These are phyloP conservation scores for Sporisorium graminicola DNA, from an alignment of 1,284 basidiomycete genomes.

Conservation along the genomic window DNA sequence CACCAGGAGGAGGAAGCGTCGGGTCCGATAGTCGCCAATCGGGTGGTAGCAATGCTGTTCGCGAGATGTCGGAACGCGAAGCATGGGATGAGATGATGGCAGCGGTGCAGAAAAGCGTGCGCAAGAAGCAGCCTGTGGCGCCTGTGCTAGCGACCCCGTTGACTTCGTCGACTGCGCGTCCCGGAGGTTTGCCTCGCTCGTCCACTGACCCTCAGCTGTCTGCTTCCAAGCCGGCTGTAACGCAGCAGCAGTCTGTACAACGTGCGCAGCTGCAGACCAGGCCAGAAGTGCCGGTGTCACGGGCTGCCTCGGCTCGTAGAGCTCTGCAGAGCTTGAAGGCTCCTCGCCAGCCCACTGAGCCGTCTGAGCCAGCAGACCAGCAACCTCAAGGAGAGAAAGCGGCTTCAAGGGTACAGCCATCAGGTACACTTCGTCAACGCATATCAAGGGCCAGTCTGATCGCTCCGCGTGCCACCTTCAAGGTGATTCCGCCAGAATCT, in stretches of 20 bases:
- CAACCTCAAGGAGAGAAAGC: neutral
- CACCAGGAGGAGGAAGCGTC: constrained; percentile 50
- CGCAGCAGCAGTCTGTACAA: constrained; percentile 13
- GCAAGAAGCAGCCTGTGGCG: constrained; percentile 51
- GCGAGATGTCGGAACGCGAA: constrained; percentile 66
- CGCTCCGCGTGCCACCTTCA: constrained; percentile 34
- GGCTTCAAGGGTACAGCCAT: neutral
- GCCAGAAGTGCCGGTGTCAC: neutral
- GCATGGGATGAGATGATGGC: constrained; percentile 67
- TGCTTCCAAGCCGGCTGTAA: constrained; percentile 28
- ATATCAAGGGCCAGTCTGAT: constrained; percentile 17
- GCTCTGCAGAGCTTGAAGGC: constrained; percentile 26
- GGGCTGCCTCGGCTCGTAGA: constrained; percentile 9
- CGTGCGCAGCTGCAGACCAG: neutral
- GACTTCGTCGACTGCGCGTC: constrained; percentile 11
- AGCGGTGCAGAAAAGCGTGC: constrained; percentile 65
- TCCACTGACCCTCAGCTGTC: constrained; percentile 49
- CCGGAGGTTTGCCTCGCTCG: constrained; percentile 33
- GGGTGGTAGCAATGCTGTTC: constrained; percentile 65
- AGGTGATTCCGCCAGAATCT: constrained; percentile 22
- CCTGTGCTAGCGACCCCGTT: constrained; percentile 17
- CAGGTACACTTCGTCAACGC: constrained; percentile 16
- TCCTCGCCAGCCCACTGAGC: constrained; percentile 13
- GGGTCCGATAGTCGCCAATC: constrained; percentile 67
- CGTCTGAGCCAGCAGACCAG: neutral